phyloP scores from a whole-genome alignment of 179 eudicot genomes.

The Kewa caespitosa region DNA sequence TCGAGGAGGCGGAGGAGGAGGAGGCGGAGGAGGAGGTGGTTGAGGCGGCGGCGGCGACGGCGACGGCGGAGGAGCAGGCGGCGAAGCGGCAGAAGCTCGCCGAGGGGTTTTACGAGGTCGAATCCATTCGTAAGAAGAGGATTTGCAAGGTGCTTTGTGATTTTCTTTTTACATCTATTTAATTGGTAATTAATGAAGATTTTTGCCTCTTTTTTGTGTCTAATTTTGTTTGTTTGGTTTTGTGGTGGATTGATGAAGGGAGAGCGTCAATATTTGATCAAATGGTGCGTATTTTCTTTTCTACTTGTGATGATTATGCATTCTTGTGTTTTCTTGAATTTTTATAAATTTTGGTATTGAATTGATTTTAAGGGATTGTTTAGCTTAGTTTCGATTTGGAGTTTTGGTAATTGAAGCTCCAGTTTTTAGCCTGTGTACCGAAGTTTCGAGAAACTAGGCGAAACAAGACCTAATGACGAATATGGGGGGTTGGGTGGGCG shows the following conservation, averaged over 20 bases:
- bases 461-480: too few species aligned
- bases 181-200: too few species aligned
- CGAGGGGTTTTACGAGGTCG: constrained; percentile 13
- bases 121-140: constrained; percentile 6
- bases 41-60: background rate
- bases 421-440: too few species aligned
- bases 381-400: too few species aligned
- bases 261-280: constrained; percentile 78
- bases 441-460: too few species aligned
- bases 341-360: too few species aligned
- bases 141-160: constrained; percentile 5
- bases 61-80: background rate
- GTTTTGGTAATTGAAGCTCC: too few species aligned
- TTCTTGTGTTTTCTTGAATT: too few species aligned
- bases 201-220: background rate
- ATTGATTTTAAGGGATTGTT: too few species aligned
- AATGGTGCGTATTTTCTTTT: constrained; percentile 61
- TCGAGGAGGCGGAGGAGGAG: background rate
- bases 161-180: background rate
- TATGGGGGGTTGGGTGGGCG: too few species aligned
- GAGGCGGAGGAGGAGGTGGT: background rate
- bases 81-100: constrained; percentile 3
- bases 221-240: background rate
- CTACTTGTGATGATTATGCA: too few species aligned
- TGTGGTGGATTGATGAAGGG: constrained; percentile 48